Percentiles rank a stretch among this genome's conserved stretches.
phyloP scores from a whole-genome alignment of 163 green algal genomes.

The Scenedesmus sp. region DNA sequence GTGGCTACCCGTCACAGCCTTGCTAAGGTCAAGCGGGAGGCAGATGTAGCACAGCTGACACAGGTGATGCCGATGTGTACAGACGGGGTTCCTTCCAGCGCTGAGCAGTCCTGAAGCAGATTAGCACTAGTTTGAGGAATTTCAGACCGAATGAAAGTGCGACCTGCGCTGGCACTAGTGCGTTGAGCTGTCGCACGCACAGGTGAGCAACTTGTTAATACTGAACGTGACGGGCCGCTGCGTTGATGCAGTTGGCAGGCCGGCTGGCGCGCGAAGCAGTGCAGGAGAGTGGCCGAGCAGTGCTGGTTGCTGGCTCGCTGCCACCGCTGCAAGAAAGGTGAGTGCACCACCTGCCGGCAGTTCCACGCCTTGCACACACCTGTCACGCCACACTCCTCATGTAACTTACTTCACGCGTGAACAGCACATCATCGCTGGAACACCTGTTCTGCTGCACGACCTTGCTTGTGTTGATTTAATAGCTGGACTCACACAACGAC shows the following conservation, averaged over 20 bases:
- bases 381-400: not conserved
- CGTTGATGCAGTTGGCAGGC: constrained; percentile 51
- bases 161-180: no score
- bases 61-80: constrained; percentile 10
- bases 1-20: constrained; percentile 61
- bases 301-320: constrained; percentile 69
- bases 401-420: not conserved
- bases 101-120: no score
- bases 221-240: not conserved
- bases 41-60: constrained; percentile 18
- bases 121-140: no score
- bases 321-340: constrained; percentile 72
- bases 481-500: no score
- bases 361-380: not conserved
- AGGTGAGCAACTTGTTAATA: not conserved
- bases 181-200: no score
- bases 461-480: no score
- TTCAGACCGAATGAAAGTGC: no score
- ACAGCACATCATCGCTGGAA: no score
- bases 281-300: not conserved
- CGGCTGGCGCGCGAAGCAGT: constrained; percentile 48
- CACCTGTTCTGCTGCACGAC: no score
- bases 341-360: not conserved
- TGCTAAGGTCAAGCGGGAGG: constrained; percentile 25
- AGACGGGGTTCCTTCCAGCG: no score